A percentile compares a stretch with the other conserved stretches of the same genome.
Conservation (phyloP, 306 rosid species). For the Rosa lucieae region DNA sequence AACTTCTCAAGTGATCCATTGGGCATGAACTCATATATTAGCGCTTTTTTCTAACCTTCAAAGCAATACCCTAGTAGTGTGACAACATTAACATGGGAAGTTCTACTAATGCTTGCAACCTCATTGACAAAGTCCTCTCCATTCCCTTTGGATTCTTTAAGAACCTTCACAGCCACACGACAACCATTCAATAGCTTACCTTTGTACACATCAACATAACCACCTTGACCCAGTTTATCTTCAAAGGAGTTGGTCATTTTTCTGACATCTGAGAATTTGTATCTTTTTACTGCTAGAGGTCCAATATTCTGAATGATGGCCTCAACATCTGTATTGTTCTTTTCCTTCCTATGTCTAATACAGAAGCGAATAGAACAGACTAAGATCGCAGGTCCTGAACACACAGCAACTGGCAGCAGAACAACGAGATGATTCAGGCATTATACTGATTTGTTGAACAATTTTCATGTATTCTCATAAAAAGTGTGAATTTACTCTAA, state of each 20-base stretch:
- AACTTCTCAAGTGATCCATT: no score
- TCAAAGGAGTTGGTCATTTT: slow-evolving; percentile 45
- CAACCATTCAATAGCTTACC: slow-evolving; percentile 23
- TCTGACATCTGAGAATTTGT: slow-evolving; percentile 34
- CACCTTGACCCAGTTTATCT: slow-evolving; percentile 50
- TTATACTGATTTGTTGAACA: no score
- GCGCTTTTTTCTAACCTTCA: no score
- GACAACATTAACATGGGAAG: slow-evolving; percentile 15
- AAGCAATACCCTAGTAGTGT: no score
- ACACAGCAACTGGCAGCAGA: neutral
- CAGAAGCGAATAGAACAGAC: no score
- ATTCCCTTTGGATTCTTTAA: neutral
- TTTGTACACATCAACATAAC: slow-evolving; percentile 44
- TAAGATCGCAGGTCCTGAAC: no score
- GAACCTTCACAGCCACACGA: slow-evolving; percentile 44
- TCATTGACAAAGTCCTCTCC: slow-evolving; percentile 45
- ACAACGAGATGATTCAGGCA: neutral
- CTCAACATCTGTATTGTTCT: slow-evolving; percentile 3
- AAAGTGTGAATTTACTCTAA: no score
- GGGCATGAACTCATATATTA: no score
- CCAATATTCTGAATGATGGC: slow-evolving; percentile 30
- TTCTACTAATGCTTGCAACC: slow-evolving; percentile 46
- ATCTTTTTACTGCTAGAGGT: slow-evolving; percentile 24
- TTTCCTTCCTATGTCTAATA: no score
- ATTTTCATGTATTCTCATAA: no score